phyloP scores from a whole-genome alignment of 2,329 filamentous ascomycete species.

The Aspergillus tanneri region DNA sequence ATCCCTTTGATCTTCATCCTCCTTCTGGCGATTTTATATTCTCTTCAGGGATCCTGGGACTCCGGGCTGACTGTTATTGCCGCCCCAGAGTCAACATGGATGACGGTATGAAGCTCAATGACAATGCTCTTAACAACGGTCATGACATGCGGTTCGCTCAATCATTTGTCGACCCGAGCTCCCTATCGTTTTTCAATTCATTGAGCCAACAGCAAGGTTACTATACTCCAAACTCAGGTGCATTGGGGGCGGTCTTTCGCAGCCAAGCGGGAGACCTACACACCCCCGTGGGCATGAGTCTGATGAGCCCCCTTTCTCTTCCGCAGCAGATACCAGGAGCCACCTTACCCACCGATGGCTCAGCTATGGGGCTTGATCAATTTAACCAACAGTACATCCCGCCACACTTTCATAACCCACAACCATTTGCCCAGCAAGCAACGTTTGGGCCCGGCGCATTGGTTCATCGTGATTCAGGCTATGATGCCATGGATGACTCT shows the following conservation, averaged over 20 bases:
- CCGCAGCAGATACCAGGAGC: slow-evolving; percentile 65
- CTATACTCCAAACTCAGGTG: slow-evolving; percentile 83
- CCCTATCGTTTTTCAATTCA: slow-evolving; percentile 76
- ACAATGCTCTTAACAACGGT: slow-evolving; percentile 76
- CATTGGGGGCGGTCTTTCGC: slow-evolving; percentile 74
- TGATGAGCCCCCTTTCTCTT: slow-evolving; percentile 79
- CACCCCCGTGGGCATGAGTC: slow-evolving; percentile 73
- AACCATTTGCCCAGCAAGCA: slow-evolving; percentile 64
- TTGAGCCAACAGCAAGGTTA: slow-evolving; percentile 77
- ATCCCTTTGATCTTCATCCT: neutral
- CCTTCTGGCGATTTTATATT: neutral
- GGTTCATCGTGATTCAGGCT: slow-evolving; percentile 74
- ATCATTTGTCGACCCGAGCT: slow-evolving; percentile 81
- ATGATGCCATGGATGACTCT: slow-evolving; percentile 71
- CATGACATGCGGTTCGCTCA: slow-evolving; percentile 89
- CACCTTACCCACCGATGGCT: slow-evolving; percentile 54
- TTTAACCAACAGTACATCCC: slow-evolving; percentile 60
- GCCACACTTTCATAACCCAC: slow-evolving; percentile 65
- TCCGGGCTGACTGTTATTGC: neutral
- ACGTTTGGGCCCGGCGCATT: slow-evolving; percentile 77
- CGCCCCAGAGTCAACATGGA: slow-evolving; percentile 45
- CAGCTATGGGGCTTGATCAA: slow-evolving; percentile 64
- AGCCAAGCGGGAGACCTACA: slow-evolving; percentile 82
- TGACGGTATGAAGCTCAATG: slow-evolving; percentile 66
- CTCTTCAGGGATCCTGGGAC: neutral